These are phyloP conservation scores for Halenospora varia DNA, from an alignment of 495 filamentous ascomycete genomes.

Conservation along the genomic window DNA sequence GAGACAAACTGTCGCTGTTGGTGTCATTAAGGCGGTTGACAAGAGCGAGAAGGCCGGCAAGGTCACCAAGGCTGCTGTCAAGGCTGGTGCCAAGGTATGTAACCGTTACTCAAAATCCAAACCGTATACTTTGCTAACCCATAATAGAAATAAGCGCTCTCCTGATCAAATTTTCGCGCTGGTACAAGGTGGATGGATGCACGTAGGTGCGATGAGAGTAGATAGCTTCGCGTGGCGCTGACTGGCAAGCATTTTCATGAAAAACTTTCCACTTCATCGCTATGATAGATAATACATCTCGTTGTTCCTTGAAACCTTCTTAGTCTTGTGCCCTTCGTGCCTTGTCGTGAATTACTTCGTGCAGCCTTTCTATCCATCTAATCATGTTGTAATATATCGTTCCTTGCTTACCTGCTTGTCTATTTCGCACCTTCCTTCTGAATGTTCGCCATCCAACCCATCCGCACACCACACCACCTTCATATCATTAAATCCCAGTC, in stretches of 20 bases:
- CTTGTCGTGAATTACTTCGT: too few relatives aligned
- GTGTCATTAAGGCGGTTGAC: constrained; percentile 66
- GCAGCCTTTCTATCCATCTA: too few relatives aligned
- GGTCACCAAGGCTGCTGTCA: constrained; percentile 62
- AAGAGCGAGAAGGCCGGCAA: constrained; percentile 72
- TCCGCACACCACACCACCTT: too few relatives aligned
- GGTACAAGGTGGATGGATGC: not conserved
- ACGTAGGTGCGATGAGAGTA: not conserved
- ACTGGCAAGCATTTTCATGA: not conserved
- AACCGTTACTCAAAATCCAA: not conserved
- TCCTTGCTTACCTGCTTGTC: too few relatives aligned
- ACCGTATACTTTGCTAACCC: not conserved
- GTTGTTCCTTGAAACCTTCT: too few relatives aligned
- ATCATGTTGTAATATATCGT: too few relatives aligned
- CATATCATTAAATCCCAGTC: too few relatives aligned
- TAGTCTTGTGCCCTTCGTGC: too few relatives aligned
- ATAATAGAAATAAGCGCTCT: not conserved
- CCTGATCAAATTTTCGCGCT: not conserved
- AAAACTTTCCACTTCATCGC: not conserved
- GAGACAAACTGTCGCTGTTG: constrained; percentile 78
- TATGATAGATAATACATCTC: not conserved
- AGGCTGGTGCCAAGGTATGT: constrained; percentile 33
- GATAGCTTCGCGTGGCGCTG: not conserved
- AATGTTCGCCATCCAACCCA: too few relatives aligned
- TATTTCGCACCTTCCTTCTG: too few relatives aligned